Evolutionary conservation across 495 filamentous ascomycete genomes (phyloP).

Genomic region (Clohesyomyces aquaticus): DNA sequence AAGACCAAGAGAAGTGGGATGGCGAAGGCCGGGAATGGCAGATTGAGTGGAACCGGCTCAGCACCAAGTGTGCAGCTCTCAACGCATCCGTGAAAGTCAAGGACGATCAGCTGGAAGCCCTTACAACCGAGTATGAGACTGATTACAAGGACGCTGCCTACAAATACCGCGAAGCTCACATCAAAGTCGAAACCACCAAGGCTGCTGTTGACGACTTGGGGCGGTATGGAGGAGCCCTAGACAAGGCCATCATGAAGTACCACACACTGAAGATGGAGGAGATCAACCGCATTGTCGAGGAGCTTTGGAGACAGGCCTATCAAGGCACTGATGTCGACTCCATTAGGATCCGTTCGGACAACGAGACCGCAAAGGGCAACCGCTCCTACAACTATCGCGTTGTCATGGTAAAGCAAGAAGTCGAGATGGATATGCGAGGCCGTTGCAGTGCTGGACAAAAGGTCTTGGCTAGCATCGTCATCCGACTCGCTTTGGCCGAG

Average conservation of each 20-base stretch:
- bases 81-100: constrained; percentile 77
- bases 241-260: constrained; percentile 96
- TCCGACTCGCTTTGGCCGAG: constrained; percentile 92
- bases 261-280: constrained; percentile 97
- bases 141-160: constrained; percentile 83
- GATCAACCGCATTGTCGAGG: constrained; percentile 91
- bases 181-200: constrained; percentile 90
- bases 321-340: constrained; percentile 97
- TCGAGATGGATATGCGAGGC: constrained; percentile 99
- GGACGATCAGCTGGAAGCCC: constrained; percentile 71
- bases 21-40: constrained; percentile 67
- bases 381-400: constrained; percentile 96
- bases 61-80: constrained; percentile 63
- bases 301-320: constrained; percentile 96
- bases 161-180: constrained; percentile 84
- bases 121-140: constrained; percentile 75
- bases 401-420: constrained; percentile 95
- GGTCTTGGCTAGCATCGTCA: constrained; percentile 96
- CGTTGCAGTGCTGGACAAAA: constrained; percentile 96
- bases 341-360: constrained; percentile 90
- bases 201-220: constrained; percentile 88
- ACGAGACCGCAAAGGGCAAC: constrained; percentile 73
- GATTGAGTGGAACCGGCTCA: constrained; percentile 61
- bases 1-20: constrained; percentile 75
- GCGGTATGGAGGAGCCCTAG: constrained; percentile 77